Evolutionary conservation across 1,139 yeast species (phyloP).

Genomic region (Candida sojae): DNA sequence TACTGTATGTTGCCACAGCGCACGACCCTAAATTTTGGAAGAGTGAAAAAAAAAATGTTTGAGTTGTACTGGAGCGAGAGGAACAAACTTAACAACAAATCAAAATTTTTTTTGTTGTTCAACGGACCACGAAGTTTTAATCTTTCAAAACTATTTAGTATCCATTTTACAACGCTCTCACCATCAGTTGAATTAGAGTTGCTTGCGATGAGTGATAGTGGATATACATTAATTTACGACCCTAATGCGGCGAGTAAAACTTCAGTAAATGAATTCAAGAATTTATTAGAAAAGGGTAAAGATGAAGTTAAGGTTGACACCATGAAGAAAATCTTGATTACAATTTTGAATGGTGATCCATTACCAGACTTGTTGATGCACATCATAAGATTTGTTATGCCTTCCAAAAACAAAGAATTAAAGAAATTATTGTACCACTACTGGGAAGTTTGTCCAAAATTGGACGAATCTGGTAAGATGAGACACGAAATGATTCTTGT

Average conservation of each 20-base stretch:
- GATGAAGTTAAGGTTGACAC: conserved; percentile 88
- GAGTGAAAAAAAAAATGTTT: neutral
- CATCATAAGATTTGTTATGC: conserved; percentile 95
- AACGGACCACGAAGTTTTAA: neutral
- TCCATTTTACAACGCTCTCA: neutral
- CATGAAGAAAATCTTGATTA: conserved; percentile 83
- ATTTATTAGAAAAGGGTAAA: conserved; percentile 81
- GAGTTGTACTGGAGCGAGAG: neutral
- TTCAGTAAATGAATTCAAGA: conserved; percentile 75
- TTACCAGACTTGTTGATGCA: conserved; percentile 97
- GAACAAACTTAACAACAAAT: conserved; percentile 2
- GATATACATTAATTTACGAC: conserved; percentile 76
- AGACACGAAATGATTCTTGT: conserved; percentile 98
- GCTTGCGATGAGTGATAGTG: conserved; percentile 46
- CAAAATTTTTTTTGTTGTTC: conserved; percentile 1
- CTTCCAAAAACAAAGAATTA: conserved; percentile 85
- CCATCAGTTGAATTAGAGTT: conserved; percentile 1
- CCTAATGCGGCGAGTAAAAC: conserved; percentile 72
- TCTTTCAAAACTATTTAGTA: neutral
- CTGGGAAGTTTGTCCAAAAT: conserved; percentile 98
- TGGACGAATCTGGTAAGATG: conserved; percentile 84
- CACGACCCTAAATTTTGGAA: neutral
- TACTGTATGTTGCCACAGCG: neutral
- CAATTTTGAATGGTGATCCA: conserved; percentile 91
- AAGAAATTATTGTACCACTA: conserved; percentile 92